phyloP scores from a whole-genome alignment of 441 rosid species.

The Erodium trifolium region DNA sequence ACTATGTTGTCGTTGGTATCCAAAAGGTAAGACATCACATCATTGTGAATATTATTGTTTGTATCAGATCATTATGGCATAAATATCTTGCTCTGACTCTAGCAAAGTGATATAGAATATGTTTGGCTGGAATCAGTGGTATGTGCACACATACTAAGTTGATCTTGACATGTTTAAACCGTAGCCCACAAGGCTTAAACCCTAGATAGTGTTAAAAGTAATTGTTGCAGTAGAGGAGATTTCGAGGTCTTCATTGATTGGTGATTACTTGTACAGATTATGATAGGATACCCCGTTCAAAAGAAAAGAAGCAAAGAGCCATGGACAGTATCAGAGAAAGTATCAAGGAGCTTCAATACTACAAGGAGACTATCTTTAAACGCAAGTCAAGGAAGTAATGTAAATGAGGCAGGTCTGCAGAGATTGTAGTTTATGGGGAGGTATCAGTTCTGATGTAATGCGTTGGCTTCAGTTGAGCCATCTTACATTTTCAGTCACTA shows the following conservation, averaged over 20 bases:
- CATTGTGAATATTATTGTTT: not conserved
- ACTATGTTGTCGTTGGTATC: constrained; percentile 77
- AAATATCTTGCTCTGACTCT: not conserved
- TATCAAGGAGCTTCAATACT: constrained; percentile 69
- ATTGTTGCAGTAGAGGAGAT: too few species aligned
- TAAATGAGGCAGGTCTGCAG: not conserved
- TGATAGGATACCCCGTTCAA: constrained; percentile 45
- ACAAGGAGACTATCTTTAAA: constrained; percentile 67
- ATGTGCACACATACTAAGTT: not conserved
- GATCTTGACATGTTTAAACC: not conserved
- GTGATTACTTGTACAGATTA: constrained; percentile 33
- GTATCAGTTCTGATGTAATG: not conserved
- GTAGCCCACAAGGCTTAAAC: too few species aligned
- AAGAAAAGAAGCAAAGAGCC: constrained; percentile 75
- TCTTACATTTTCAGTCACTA: not conserved
- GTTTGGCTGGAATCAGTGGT: not conserved
- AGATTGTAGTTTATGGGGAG: not conserved
- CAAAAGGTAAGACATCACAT: constrained; percentile 43
- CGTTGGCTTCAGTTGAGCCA: not conserved
- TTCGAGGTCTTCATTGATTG: too few species aligned
- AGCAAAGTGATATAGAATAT: not conserved
- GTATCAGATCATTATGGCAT: not conserved
- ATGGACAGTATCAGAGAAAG: constrained; percentile 90
- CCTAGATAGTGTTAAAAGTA: too few species aligned
- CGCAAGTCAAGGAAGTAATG: constrained; percentile 31